Base-by-base conservation (phyloP, 2,329 filamentous ascomycete species). In the Monosporascus sp. region DNA sequence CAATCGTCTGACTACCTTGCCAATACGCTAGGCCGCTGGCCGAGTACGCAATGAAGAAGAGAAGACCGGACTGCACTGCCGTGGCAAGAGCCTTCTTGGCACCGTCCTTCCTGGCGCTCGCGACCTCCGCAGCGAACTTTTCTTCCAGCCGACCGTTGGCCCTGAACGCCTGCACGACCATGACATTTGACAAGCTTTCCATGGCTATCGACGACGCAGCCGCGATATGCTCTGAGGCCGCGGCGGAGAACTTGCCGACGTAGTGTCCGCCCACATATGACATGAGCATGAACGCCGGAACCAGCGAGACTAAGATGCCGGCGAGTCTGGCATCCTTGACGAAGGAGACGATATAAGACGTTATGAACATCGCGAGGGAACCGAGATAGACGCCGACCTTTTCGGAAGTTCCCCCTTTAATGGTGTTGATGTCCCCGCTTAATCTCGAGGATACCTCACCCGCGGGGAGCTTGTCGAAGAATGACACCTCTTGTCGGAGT, bases 11-110 rank as follows among this genome's bases (percentile, higher is more conserved):
- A 57, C 80, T 83, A 45, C 84, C 84, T 64, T 85, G 79, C 81
- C 82, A 88, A 61, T 86, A 87, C 0, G 84, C 83, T 11, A 87
- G 67, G 7, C 79, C 83, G 60, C 85, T 86, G 5, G 82, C 82
- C 2, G 80, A 74, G 58, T 85, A 87, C 3, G 83, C 81, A 53
- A 87, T 77, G 60, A 87, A 87, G 62, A 85, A 87, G 18, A 87
- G 66, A n/a, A 82, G 63, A n/a, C 83, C 83, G 7, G 80, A 73
- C 61, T 85, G 82, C 0, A 81, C 69, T 3, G 78, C 83, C 35
- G 77, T 73, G 0, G 77, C 75, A 1, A 76, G 65, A 1, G 81
- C 75, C 62, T 85, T 87, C 60, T 81, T 81, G 52, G 82, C 65
- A 2, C 75, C 81, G 44, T 78, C 72, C 2, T 64, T 68, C 53